These are phyloP conservation scores for Epithemia pelagica DNA, from an alignment of 108 stramenopile species.

Conservation along the genomic window DNA sequence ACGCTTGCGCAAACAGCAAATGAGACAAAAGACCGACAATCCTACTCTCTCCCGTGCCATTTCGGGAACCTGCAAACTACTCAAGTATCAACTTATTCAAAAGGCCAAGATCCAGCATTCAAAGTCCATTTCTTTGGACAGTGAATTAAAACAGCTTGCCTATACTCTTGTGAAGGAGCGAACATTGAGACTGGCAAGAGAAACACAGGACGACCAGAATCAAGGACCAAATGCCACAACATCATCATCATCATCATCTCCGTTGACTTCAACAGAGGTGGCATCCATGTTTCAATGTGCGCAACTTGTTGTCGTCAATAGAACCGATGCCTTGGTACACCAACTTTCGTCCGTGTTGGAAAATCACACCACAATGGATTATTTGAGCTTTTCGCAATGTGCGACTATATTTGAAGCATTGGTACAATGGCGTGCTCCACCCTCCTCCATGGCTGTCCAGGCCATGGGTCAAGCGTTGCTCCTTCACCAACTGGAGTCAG, in stretches of 20 bases:
- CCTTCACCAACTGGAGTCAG: slow-evolving; percentile 11
- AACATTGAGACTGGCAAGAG: neutral
- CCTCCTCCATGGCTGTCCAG: neutral
- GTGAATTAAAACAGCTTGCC: neutral
- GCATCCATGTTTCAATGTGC: neutral
- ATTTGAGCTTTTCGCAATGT: slow-evolving; percentile 8
- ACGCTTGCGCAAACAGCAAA: slow-evolving; percentile 6
- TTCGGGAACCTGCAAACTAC: neutral
- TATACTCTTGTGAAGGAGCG: neutral
- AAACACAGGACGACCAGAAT: neutral
- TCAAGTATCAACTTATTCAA: neutral
- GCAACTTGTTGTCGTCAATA: neutral
- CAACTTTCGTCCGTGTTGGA: neutral
- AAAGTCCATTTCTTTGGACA: neutral
- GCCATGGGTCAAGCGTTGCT: slow-evolving; percentile 22
- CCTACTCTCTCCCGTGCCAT: neutral
- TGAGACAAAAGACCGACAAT: neutral
- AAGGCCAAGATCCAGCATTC: no score
- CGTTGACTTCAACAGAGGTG: neutral
- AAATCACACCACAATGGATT: neutral
- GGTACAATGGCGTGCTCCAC: slow-evolving; percentile 3
- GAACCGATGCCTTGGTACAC: neutral
- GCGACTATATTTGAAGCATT: slow-evolving; percentile 27
- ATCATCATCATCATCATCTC: neutral
- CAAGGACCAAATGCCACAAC: neutral